Base-by-base conservation (phyloP, 768 basidiomycete genomes). In the Termitomyces sp. region DNA sequence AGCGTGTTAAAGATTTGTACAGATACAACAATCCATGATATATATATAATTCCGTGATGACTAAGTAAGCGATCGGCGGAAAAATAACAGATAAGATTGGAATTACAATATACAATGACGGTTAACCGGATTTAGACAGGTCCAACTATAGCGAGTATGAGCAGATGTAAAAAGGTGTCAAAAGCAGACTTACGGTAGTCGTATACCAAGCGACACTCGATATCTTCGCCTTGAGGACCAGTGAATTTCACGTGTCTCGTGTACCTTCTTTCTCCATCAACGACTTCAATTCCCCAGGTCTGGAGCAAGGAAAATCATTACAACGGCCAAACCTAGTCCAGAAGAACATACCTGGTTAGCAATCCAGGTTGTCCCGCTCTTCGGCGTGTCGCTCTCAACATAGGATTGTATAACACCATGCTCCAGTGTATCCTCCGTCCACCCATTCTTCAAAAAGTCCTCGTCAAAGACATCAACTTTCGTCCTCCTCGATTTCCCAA, bases 201-300 rank as follows among this genome's bases (percentile, higher is more conserved):
- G 58, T 89, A 91, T 19, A 86, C 74, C 38, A 89, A 66, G 42
- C 75, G 78, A 10, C 75, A 72, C 55, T 80, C 72, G 49, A 89
- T 81, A 37, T 81, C 79, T 61, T 85, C 78, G 10, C 73, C 81
- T 33, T 73, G 64, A 4, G 86, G 79, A 0, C 86, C 86, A 5
- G 78, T 82, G 68, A 89, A 89, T 59, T 78, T 75, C 59, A 87
- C 69, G 61, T 79, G 83, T 54, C 87, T 76, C 4, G 77, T 73
- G 62, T 89, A 83, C 57, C 84, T 73, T 62, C 84, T 79, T 64
- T 82, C 80, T 28, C 75, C 82, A 14, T 85, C 70, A 60, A 85
- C 70, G 4, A 74, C 73, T 62, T 86, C 76, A 21, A 89, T 76
- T 23, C 87, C 88, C 88, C 87, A 90, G 15, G 75, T 70, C 78